phyloP scores from a whole-genome alignment of 2,329 filamentous ascomycete genomes.

The Nemania diffusa region DNA sequence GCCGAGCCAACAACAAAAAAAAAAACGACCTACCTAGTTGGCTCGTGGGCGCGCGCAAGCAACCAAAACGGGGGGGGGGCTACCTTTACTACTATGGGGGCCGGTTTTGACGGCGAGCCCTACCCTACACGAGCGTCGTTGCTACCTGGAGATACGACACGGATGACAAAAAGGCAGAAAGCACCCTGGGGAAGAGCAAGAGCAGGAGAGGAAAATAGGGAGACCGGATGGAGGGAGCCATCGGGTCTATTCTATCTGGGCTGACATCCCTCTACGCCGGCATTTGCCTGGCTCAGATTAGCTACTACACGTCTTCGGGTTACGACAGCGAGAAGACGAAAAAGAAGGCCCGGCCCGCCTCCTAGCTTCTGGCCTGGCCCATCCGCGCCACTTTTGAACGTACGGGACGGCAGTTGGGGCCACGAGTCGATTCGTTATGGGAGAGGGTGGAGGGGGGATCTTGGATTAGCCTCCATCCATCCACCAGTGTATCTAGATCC shows the following conservation, averaged over 20 bases:
- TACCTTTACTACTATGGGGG: not conserved
- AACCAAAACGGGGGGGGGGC: not conserved
- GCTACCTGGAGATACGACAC: not conserved
- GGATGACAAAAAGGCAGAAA: not conserved
- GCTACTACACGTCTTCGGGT: slow-evolving; percentile 13
- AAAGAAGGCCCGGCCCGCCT: slow-evolving; percentile 27
- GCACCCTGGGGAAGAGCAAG: not conserved
- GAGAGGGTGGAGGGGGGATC: not conserved
- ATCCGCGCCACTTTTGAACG: not conserved
- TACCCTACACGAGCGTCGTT: not conserved
- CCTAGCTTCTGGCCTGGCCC: slow-evolving; percentile 6
- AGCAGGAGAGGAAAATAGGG: not conserved
- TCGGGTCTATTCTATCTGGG: not conserved
- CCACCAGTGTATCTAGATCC: not conserved
- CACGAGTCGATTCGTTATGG: not conserved
- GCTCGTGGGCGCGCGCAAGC: not conserved
- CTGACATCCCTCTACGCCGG: not conserved
- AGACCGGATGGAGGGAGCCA: not conserved
- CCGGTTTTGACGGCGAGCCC: not conserved
- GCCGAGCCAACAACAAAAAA: not conserved
- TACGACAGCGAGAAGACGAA: slow-evolving; percentile 14
- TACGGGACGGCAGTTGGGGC: slow-evolving; percentile 13
- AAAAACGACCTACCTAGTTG: not conserved
- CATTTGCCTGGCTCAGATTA: not conserved
- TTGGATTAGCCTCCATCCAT: not conserved